phyloP scores from a whole-genome alignment of 2,329 filamentous ascomycete species.

The Chrysoporthe puriensis region DNA sequence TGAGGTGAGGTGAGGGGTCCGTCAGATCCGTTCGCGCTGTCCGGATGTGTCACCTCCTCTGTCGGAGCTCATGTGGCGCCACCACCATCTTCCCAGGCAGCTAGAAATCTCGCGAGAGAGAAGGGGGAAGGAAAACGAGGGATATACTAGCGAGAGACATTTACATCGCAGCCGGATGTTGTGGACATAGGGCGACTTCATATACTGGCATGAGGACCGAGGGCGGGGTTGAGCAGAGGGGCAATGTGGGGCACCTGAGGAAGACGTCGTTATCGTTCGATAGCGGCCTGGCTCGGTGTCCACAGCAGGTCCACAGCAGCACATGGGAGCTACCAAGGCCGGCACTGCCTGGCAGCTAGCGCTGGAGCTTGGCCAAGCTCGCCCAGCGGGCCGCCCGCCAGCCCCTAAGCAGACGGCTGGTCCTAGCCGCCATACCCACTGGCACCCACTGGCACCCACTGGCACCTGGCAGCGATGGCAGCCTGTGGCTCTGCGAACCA shows the following conservation, averaged over 20 bases:
- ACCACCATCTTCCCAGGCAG: neutral
- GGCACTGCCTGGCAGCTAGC: too few relatives aligned
- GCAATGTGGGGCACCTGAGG: neutral
- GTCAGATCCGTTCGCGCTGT: neutral
- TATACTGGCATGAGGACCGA: neutral
- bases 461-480: too few relatives aligned
- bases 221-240: neutral
- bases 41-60: neutral
- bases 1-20: slow-evolving; percentile 1
- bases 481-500: slow-evolving; percentile 15
- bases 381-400: slow-evolving; percentile 20
- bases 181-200: neutral
- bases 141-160: neutral
- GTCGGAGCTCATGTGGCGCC: neutral
- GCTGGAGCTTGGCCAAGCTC: neutral
- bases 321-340: too few relatives aligned
- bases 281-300: neutral
- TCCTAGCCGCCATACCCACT: too few relatives aligned
- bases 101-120: neutral
- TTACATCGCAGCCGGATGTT: neutral
- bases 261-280: neutral
- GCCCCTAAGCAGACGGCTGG: neutral
- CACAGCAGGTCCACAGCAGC: too few relatives aligned
- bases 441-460: too few relatives aligned
- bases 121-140: too few relatives aligned